Evolutionary conservation across 1,284 basidiomycete genomes (phyloP).

Genomic region (Cryptococcus depauperatus): DNA sequence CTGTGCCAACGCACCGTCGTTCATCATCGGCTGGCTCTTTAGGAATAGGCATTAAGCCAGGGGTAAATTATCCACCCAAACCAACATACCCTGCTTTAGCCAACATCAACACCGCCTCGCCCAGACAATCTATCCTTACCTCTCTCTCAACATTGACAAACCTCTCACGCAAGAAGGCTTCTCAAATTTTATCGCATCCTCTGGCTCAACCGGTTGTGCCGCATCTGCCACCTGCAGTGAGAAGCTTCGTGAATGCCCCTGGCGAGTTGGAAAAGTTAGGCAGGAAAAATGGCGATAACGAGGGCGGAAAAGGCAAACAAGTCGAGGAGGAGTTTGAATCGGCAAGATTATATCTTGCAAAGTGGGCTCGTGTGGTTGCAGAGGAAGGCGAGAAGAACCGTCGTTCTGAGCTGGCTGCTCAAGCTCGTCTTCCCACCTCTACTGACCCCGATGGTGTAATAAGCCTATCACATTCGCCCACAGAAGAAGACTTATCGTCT

Average conservation of each 20-base stretch:
- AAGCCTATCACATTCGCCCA: constrained; percentile 39
- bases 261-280: constrained; percentile 64
- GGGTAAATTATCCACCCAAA: constrained; percentile 50
- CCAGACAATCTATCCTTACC: constrained; percentile 51
- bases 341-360: constrained; percentile 88
- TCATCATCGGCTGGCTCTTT: constrained; percentile 38
- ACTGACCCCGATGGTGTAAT: constrained; percentile 23
- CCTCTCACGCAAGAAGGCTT: constrained; percentile 77
- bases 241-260: constrained; percentile 65
- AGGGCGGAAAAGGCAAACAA: constrained; percentile 43
- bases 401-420: constrained; percentile 54
- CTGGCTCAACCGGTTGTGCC: constrained; percentile 89
- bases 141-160: constrained; percentile 83
- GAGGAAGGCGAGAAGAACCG: constrained; percentile 87
- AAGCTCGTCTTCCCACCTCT: constrained; percentile 20
- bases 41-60: no score
- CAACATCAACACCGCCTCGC: constrained; percentile 20
- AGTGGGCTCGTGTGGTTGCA: constrained; percentile 88
- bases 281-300: constrained; percentile 32
- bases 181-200: constrained; percentile 85
- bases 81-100: constrained; percentile 42
- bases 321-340: constrained; percentile 73
- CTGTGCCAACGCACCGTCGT: constrained; percentile 1
- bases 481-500: constrained; percentile 55
- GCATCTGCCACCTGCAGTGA: constrained; percentile 83